A percentile compares a stretch with the other conserved stretches of the same genome.
phyloP scores from a whole-genome alignment of 1,284 basidiomycete species.

The Cutaneotrichosporon sp. region DNA sequence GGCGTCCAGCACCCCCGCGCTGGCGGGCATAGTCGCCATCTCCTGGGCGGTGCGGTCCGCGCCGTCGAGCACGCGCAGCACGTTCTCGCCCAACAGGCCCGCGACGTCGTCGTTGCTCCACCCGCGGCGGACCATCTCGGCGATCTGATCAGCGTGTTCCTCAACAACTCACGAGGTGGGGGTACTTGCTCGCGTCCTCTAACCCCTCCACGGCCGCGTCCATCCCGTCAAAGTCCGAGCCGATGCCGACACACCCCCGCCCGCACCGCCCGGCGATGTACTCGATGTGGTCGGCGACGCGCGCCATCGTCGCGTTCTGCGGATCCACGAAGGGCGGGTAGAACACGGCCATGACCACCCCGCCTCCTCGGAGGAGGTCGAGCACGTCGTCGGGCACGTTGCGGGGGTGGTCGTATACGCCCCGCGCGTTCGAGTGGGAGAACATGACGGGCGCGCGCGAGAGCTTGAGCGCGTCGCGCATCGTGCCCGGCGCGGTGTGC shows the following conservation, averaged over 20 bases:
- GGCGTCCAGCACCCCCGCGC: constrained; percentile 42
- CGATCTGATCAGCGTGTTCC: constrained; percentile 1
- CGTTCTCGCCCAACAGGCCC: constrained; percentile 75
- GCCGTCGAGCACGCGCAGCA: constrained; percentile 70
- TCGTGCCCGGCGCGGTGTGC: constrained; percentile 77
- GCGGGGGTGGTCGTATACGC: constrained; percentile 66
- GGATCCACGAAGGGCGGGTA: constrained; percentile 30
- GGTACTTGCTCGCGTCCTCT: constrained; percentile 66
- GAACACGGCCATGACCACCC: constrained; percentile 61
- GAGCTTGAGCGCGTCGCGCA: constrained; percentile 64
- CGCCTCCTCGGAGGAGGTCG: constrained; percentile 60
- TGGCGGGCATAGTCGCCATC: constrained; percentile 56
- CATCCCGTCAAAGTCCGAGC: constrained; percentile 63
- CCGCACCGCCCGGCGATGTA: constrained; percentile 70
- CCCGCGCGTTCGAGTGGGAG: constrained; percentile 75
- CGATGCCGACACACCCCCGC: constrained; percentile 62
- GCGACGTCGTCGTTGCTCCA: constrained; percentile 75
- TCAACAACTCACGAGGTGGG: constrained; percentile 59
- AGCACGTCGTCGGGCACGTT: constrained; percentile 68
- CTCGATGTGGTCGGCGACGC: constrained; percentile 77
- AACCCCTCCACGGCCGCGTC: constrained; percentile 56
- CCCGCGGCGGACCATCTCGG: constrained; percentile 72
- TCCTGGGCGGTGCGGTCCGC: constrained; percentile 66
- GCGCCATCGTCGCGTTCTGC: constrained; percentile 54
- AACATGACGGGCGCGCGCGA: constrained; percentile 77